phyloP scores from a whole-genome alignment of 2,329 filamentous ascomycete genomes.

The Rhexocercosporidium sp. region DNA sequence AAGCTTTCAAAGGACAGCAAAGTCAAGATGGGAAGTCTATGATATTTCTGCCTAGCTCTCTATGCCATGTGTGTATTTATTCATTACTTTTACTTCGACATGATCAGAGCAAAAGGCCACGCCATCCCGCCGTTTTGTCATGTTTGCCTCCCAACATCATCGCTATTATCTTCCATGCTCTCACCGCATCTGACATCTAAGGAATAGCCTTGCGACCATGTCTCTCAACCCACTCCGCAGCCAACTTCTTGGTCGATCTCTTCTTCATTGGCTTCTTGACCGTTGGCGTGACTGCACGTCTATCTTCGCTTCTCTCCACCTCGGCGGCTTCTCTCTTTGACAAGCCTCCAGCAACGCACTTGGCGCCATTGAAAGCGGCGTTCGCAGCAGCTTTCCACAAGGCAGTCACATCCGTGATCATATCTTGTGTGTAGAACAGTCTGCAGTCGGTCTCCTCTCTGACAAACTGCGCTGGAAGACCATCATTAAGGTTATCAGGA shows the following conservation, averaged over 20 bases:
- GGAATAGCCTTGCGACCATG: slow-evolving; percentile 24
- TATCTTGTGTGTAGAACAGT: slow-evolving; percentile 61
- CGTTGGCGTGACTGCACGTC: not conserved
- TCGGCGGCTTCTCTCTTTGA: slow-evolving; percentile 24
- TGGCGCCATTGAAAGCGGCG: slow-evolving; percentile 48
- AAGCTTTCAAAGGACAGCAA: too few relatives aligned
- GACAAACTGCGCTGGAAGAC: slow-evolving; percentile 61
- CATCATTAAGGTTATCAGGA: slow-evolving; percentile 40
- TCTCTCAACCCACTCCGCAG: slow-evolving; percentile 20
- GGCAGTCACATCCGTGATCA: slow-evolving; percentile 55
- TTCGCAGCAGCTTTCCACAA: slow-evolving; percentile 55
- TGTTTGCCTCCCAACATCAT: not conserved
- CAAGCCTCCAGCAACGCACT: slow-evolving; percentile 41
- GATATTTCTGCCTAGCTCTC: too few relatives aligned
- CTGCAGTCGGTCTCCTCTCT: slow-evolving; percentile 66
- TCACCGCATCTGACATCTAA: slow-evolving; percentile 8
- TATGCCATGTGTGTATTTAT: not conserved
- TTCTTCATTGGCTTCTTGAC: not conserved
- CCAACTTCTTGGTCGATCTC: slow-evolving; percentile 2
- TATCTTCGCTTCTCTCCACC: not conserved
- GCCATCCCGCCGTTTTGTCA: not conserved
- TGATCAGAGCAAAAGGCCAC: not conserved
- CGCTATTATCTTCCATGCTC: not conserved
- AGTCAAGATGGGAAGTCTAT: too few relatives aligned
- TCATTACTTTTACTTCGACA: not conserved